These are phyloP conservation scores for Penicillium freii DNA, from an alignment of 2,329 filamentous ascomycete genomes.

Conservation along the genomic window DNA sequence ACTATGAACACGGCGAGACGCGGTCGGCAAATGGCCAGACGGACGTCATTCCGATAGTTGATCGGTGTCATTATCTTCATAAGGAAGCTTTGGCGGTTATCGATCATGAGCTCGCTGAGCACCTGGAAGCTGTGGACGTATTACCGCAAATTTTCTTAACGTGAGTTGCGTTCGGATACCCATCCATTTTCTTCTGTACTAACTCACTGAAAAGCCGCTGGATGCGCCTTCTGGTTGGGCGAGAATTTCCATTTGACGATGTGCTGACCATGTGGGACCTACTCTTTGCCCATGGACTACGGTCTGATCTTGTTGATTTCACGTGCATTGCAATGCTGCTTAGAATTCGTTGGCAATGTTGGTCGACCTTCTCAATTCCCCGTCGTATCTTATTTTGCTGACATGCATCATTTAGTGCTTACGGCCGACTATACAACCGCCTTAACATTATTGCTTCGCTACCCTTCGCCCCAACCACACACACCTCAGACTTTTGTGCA, in stretches of 20 bases:
- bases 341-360: slow-evolving; percentile 84
- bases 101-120: slow-evolving; percentile 78
- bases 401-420: slow-evolving; percentile 57
- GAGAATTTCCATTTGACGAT: slow-evolving; percentile 87
- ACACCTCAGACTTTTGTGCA: slow-evolving; percentile 77
- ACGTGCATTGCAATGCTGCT: slow-evolving; percentile 94
- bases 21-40: slow-evolving; percentile 44
- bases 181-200: slow-evolving; percentile 3
- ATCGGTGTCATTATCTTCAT: slow-evolving; percentile 82
- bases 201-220: slow-evolving; percentile 63
- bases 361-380: slow-evolving; percentile 36
- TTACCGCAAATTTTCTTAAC: slow-evolving; percentile 97
- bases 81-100: slow-evolving; percentile 73
- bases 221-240: slow-evolving; percentile 87
- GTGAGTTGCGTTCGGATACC: slow-evolving; percentile 48
- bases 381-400: slow-evolving; percentile 19
- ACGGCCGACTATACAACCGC: slow-evolving; percentile 85
- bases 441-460: slow-evolving; percentile 77
- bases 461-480: slow-evolving; percentile 66
- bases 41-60: slow-evolving; percentile 70
- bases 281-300: slow-evolving; percentile 81
- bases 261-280: slow-evolving; percentile 85
- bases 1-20: slow-evolving; percentile 71
- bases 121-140: slow-evolving; percentile 80
- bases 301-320: slow-evolving; percentile 76